Evolutionary conservation across 129 eudicot genomes (phyloP).

Genomic region (carrot (Daucus carota)): DH1_v3.0 NC_030387.2:8012001-8012500

Average conservation of each 20-base stretch:
- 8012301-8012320: background rate
- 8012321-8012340: no score
- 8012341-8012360: background rate
- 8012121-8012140: background rate
- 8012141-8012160: background rate
- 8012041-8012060: background rate
- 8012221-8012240: background rate
- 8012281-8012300: background rate
- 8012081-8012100: background rate
- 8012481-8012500: no score
- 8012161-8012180: background rate
- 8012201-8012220: background rate
- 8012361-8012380: background rate
- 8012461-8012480: no score
- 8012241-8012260: background rate
- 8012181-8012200: background rate
- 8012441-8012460: no score
- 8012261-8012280: background rate
- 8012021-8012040: conserved; percentile 15
- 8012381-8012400: no score
- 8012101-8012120: background rate
- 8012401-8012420: no score
- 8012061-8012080: background rate
- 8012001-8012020: conserved; percentile 47
- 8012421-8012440: no score